Conservation (phyloP, 257 asterid species). For the Nicotiana obtusifolia region DNA sequence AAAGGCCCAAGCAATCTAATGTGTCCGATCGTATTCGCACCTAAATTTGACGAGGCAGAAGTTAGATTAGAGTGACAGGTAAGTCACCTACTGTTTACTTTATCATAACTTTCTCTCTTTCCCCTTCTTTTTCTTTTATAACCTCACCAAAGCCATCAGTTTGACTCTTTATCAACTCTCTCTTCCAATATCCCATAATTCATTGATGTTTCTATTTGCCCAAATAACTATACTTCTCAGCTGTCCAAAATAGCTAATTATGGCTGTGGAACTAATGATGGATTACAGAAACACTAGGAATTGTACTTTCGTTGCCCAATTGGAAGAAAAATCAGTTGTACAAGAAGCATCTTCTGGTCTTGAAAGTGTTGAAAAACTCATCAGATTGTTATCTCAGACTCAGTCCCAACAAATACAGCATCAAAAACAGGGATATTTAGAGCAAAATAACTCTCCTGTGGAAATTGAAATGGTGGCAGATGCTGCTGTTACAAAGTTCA, state of each 20-base stretch:
- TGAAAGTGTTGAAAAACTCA: slow-evolving; percentile 60
- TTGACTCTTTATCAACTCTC: slow-evolving; percentile 18
- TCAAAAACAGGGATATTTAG: slow-evolving; percentile 3
- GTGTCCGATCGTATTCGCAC: slow-evolving; percentile 58
- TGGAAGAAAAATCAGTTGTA: slow-evolving; percentile 46
- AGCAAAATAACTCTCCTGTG: neutral
- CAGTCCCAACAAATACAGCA: slow-evolving; percentile 20
- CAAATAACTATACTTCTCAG: neutral
- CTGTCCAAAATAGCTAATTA: slow-evolving; percentile 13
- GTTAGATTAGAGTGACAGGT: slow-evolving; percentile 48
- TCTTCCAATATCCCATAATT: neutral
- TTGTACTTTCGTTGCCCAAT: slow-evolving; percentile 11
- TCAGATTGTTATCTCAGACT: slow-evolving; percentile 39
- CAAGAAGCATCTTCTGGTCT: slow-evolving; percentile 68
- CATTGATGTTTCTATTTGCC: neutral
- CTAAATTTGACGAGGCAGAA: slow-evolving; percentile 57
- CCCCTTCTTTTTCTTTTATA: slow-evolving; percentile 2
- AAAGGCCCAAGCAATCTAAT: neutral
- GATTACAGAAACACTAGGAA: slow-evolving; percentile 33
- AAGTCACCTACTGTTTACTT: slow-evolving; percentile 73
- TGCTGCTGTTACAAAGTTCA: slow-evolving; percentile 55
- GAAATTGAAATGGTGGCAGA: slow-evolving; percentile 46
- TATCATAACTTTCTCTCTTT: slow-evolving; percentile 13
- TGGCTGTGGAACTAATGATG: slow-evolving; percentile 86
- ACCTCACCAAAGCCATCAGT: slow-evolving; percentile 29